Evolutionary conservation across 192 early-diverging fungal genomes (phyloP).

Genomic region (Gonapodya sp.): DNA sequence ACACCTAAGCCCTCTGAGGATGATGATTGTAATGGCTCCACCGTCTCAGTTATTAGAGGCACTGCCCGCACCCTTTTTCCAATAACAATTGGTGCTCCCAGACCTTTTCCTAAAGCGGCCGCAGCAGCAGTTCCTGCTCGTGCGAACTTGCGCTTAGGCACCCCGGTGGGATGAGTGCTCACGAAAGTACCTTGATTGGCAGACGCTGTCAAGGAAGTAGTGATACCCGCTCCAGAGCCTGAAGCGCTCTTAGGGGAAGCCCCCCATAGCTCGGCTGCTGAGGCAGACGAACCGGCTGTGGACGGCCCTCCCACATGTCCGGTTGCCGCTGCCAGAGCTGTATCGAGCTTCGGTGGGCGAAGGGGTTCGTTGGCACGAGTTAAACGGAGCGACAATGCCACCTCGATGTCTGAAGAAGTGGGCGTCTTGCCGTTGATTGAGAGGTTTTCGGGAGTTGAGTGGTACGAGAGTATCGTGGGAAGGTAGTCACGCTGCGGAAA

Average conservation of each 20-base stretch:
- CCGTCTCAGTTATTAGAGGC: neutral
- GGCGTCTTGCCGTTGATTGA: neutral
- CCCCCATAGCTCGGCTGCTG: no score
- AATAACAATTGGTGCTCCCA: neutral
- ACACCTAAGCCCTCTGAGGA: no score
- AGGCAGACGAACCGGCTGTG: no score
- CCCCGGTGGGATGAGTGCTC: neutral
- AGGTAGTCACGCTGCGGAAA: neutral
- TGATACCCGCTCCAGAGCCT: neutral
- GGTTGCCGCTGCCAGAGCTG: neutral
- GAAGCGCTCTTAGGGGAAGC: no score
- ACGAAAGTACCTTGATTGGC: neutral
- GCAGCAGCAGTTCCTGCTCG: neutral
- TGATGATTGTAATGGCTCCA: neutral
- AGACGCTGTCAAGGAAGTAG: neutral
- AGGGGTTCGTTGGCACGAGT: neutral
- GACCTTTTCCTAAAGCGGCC: neutral
- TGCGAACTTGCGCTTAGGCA: neutral
- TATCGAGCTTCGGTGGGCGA: neutral
- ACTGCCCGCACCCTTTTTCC: neutral
- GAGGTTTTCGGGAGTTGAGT: neutral
- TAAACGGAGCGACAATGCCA: neutral
- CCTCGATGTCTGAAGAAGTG: neutral
- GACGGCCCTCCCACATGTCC: no score
- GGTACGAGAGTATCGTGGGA: neutral